Base-by-base conservation (phyloP, 805 yeast species). In the Saitoella complicata region DNA sequence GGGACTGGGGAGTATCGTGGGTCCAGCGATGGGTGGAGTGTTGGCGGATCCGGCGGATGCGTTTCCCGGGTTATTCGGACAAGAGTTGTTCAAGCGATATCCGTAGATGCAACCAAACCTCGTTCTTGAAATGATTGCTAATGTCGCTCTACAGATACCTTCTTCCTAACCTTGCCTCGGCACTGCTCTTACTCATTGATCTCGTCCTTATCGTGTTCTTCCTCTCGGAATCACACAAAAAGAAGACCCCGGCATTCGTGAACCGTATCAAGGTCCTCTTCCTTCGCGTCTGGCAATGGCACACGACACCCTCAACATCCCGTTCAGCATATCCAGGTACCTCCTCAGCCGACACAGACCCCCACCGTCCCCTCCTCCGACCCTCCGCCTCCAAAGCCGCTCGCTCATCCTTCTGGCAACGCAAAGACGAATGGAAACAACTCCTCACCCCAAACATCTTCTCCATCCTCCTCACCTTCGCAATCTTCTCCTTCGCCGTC, bases 1-100 rank as follows among this genome's bases (percentile, higher is more conserved):
- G 70, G 76, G 76, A 53, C 51, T 75, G 13, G 84, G 83, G 5
- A 61, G 72, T 31, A 68, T 76, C 9, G 53, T 77, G 9, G 84
- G 84, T 1, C 81, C 82, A 1, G 59, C 74, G 55, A 63, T 76
- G 32, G 80, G 77, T 31, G 72, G 73, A 32, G 66, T 60, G 44
- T 60, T 76, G 39, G 74, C 78, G 8, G 61, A 4, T 33, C 36
- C 36, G 3, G 36, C 36, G 4, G 11, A 33, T 33, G 36, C 36
- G 11, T 33, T 10, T 33, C 36, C 36, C 4, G 21, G 21, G 21
- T 21, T 21, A 4, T 21, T 21, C 21, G 21, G 21, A 4, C 21
- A 21, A 4, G 21, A 21, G 4, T 21, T 21, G 21, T 21, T 21
- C 21, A 21, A 21, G 21, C 21, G 21, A 21, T 21, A 21, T 21